Evolutionary conservation across 2,329 filamentous ascomycete species (phyloP), one percentile per base, ranked within the genome.

Genomic region (Claviceps sp.): DNA sequence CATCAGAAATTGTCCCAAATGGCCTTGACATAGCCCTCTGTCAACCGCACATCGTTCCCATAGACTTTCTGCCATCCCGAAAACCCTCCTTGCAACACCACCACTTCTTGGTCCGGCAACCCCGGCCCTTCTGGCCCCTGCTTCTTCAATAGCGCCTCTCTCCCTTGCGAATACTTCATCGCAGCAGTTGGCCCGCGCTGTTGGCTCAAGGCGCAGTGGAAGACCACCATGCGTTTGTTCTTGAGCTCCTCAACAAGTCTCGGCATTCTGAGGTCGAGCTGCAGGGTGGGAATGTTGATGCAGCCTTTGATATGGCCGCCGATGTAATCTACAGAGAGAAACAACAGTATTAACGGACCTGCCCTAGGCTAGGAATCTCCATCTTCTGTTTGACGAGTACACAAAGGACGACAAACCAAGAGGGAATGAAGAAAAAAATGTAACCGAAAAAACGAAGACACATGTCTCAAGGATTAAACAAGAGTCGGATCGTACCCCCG

Each of bases 121-220:
- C 57, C 60, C 49, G 58, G 58, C 9, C 57, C 55, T 37, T 52
- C 55, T 61, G 70, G 60, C 8, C 61, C 62, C 51, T 65, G 57
- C 18, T 53, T 52, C 53, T 55, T 63, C 18, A 72, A 53, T 20
- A 72, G 54, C 14, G 76, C 71, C 58, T 85, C 81, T 47, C 81
- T 74, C 70, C 89, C 85, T 38, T 85, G 73, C 55, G 90, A 59
- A 66, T 96, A 97, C 61, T 77, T 76, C 59, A 95, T 70, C 3
- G 93, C 93, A 3, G 91, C 89, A 49, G 78, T 78, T 0, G 93
- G 93, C 0, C 93, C 93, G 1, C 93, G 77, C 70, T 95, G 86
- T 72, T 97, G 93, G 59, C 85, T 91, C 52, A 97, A 73, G 18
- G 87, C 86, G 69, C 93, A 98, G 71, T 98, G 93, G 67, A 98